Percentiles rank a stretch among this genome's conserved stretches.
Evolutionary conservation across 164 flowering plant species (phyloP).

Genomic region (Kingdonia uniflora): DNA sequence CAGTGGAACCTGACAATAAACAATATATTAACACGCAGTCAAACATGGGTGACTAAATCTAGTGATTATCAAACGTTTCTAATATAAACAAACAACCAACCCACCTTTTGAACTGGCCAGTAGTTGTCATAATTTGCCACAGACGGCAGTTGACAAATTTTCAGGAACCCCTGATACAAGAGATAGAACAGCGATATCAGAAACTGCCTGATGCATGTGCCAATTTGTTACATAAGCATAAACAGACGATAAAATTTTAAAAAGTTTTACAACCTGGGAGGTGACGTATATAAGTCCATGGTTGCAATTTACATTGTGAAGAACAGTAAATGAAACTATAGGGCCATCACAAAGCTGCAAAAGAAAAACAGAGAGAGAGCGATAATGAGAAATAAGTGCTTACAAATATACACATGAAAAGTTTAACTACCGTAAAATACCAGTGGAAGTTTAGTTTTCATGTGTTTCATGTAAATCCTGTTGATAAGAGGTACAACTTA

Average conservation of each 20-base stretch:
- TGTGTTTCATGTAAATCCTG: too few relatives aligned
- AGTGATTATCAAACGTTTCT: too few relatives aligned
- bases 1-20: constrained; percentile 55
- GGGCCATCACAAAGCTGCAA: constrained; percentile 87
- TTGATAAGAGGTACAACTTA: too few relatives aligned
- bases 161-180: constrained; percentile 63
- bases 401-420: too few relatives aligned
- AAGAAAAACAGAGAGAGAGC: not conserved
- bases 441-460: too few relatives aligned
- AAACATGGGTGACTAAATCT: not conserved
- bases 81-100: constrained; percentile 3
- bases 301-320: constrained; percentile 96
- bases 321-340: constrained; percentile 85
- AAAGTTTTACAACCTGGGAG: constrained; percentile 48
- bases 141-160: constrained; percentile 91
- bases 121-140: constrained; percentile 68
- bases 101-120: constrained; percentile 97
- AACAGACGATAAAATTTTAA: not conserved
- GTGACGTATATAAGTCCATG: constrained; percentile 96
- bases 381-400: not conserved
- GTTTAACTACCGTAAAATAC: too few relatives aligned
- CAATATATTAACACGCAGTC: too few relatives aligned
- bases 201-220: not conserved
- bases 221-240: not conserved
- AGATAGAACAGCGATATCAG: not conserved